A percentile compares a stretch with the other conserved stretches of the same genome.
Conservation (phyloP, 2,329 filamentous ascomycete species). For the Beauveria scarabaeidicola region DNA sequence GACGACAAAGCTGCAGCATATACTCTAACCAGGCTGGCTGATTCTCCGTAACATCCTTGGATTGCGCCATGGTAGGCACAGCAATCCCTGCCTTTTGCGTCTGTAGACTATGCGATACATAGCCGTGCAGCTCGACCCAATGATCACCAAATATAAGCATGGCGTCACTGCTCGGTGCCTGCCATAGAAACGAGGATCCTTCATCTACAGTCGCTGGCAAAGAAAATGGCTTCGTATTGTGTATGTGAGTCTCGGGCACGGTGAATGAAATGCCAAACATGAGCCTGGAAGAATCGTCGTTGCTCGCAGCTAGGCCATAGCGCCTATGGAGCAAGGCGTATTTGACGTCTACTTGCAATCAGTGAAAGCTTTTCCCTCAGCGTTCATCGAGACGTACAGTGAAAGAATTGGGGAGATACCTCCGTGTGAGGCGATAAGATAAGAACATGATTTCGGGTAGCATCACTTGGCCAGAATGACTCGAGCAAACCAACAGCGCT, state of each 20-base stretch:
- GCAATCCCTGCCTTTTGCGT: constrained; percentile 27
- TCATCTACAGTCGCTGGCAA: constrained; percentile 29
- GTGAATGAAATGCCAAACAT: constrained; percentile 77
- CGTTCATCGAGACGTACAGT: constrained; percentile 43
- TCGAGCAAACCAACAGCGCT: constrained; percentile 71
- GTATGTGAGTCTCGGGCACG: constrained; percentile 55
- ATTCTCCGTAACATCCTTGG: constrained; percentile 56
- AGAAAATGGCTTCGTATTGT: constrained; percentile 49
- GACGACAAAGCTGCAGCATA: constrained; percentile 64
- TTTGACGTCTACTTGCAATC: constrained; percentile 50
- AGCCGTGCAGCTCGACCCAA: constrained; percentile 79
- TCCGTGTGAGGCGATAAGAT: constrained; percentile 75
- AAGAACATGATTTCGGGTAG: constrained; percentile 64
- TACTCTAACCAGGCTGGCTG: constrained; percentile 74
- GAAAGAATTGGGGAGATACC: constrained; percentile 71
- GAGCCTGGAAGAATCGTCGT: constrained; percentile 38
- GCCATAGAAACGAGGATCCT: constrained; percentile 66
- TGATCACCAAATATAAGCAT: constrained; percentile 74
- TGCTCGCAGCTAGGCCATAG: constrained; percentile 49
- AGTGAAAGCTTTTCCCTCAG: constrained; percentile 10
- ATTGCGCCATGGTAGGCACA: constrained; percentile 31
- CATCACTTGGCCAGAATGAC: constrained; percentile 71
- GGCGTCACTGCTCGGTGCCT: constrained; percentile 75
- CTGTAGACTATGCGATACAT: constrained; percentile 57
- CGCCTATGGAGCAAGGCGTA: constrained; percentile 70